Evolutionary conservation across 2,329 filamentous ascomycete genomes (phyloP).

Genomic region (Pseudogymnoascus verrucosus): DNA sequence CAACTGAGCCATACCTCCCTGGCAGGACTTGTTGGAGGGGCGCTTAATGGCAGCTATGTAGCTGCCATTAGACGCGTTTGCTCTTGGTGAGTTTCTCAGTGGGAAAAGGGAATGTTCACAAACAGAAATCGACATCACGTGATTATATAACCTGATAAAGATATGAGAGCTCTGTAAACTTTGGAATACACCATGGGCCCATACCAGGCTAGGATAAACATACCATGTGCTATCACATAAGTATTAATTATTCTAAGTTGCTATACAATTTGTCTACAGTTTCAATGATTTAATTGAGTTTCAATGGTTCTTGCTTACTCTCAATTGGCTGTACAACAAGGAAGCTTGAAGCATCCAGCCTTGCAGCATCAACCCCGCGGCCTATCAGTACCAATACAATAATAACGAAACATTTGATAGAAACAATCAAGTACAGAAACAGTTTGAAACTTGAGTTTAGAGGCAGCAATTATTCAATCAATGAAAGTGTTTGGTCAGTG

Average conservation of each 20-base stretch:
- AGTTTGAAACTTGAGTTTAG: too few species aligned
- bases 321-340: background rate
- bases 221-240: background rate
- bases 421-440: background rate
- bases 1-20: conserved; percentile 7
- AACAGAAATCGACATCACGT: background rate
- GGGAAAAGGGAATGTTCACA: background rate
- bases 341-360: background rate
- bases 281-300: background rate
- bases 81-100: background rate
- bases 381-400: background rate
- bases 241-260: background rate
- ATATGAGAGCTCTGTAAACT: background rate
- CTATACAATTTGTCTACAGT: background rate
- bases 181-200: background rate
- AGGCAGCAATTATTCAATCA: background rate
- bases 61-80: background rate
- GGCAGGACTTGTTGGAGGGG: background rate
- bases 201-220: background rate
- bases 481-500: background rate
- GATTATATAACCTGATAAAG: background rate
- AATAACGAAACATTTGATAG: background rate
- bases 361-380: background rate
- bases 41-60: background rate
- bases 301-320: background rate